phyloP scores from a whole-genome alignment of 75 land plant genomes.

The Adiantum capillusveneris region DNA sequence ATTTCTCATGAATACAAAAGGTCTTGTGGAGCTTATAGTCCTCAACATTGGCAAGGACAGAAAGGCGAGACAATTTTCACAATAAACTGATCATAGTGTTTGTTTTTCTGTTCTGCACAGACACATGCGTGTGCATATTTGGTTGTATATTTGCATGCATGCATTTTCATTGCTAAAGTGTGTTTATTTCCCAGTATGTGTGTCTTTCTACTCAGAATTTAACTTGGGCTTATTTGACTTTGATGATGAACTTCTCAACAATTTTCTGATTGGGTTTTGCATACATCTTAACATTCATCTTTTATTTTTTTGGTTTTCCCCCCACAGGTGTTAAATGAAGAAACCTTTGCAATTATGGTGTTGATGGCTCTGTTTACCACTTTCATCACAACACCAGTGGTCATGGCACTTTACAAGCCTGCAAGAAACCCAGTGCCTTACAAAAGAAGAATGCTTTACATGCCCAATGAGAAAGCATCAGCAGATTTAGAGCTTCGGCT shows the following conservation, averaged over 20 bases:
- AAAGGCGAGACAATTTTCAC: constrained; percentile 32
- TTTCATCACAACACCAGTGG: constrained; percentile 82
- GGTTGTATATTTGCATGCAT: too few relatives aligned
- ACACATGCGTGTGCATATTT: too few relatives aligned
- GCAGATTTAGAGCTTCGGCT: constrained; percentile 52
- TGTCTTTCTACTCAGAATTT: too few relatives aligned
- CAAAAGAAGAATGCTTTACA: constrained; percentile 34
- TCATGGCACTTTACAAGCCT: constrained; percentile 66
- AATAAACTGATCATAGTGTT: background rate
- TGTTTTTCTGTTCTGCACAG: too few relatives aligned
- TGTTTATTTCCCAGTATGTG: too few relatives aligned
- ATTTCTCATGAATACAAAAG: constrained; percentile 83
- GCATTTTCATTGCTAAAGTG: too few relatives aligned
- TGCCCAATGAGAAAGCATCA: constrained; percentile 1
- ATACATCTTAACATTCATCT: too few relatives aligned
- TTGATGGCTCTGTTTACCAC: constrained; percentile 91
- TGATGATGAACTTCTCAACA: too few relatives aligned
- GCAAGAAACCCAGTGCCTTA: constrained; percentile 47
- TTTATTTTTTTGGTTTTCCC: too few relatives aligned
- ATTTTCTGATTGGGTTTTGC: too few relatives aligned
- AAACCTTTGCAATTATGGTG: constrained; percentile 75
- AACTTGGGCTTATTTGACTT: too few relatives aligned
- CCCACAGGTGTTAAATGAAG: constrained; percentile 86
- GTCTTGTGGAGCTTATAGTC: constrained; percentile 80
- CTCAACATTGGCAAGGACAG: constrained; percentile 79